Conservation (phyloP, 2,329 filamentous ascomycete species). For the Exophiala lecanii-corni region DNA sequence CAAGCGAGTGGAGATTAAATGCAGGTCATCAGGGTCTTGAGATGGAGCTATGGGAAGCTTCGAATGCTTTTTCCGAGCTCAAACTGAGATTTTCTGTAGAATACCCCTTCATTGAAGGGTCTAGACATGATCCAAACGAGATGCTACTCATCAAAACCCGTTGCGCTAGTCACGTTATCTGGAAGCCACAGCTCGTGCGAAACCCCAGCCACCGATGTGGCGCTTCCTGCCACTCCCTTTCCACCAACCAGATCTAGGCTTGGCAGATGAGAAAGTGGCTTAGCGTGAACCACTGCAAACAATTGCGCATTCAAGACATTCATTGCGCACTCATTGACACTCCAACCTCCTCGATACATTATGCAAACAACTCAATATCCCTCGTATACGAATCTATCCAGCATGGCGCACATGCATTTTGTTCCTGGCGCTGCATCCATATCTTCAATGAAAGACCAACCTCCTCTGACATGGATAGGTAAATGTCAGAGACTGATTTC, state of each 20-base stretch:
- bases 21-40: background rate
- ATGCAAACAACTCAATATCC: background rate
- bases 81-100: no score
- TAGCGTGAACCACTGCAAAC: no score
- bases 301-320: no score
- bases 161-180: background rate
- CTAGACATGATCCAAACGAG: no score
- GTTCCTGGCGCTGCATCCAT: background rate
- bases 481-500: slow-evolving; percentile 13
- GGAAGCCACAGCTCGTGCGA: no score
- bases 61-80: no score
- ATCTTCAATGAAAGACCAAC: slow-evolving; percentile 13
- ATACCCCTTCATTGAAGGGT: no score
- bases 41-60: background rate
- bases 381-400: background rate
- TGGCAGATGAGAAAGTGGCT: background rate
- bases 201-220: slow-evolving; percentile 17
- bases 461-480: slow-evolving; percentile 18
- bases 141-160: no score
- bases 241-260: slow-evolving; percentile 10
- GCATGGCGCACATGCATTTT: slow-evolving; percentile 12
- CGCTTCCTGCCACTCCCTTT: slow-evolving; percentile 14
- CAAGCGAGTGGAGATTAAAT: background rate
- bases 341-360: background rate
- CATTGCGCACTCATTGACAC: no score